phyloP scores from a whole-genome alignment of 805 yeast species.

The Barnettozyma californica region DNA sequence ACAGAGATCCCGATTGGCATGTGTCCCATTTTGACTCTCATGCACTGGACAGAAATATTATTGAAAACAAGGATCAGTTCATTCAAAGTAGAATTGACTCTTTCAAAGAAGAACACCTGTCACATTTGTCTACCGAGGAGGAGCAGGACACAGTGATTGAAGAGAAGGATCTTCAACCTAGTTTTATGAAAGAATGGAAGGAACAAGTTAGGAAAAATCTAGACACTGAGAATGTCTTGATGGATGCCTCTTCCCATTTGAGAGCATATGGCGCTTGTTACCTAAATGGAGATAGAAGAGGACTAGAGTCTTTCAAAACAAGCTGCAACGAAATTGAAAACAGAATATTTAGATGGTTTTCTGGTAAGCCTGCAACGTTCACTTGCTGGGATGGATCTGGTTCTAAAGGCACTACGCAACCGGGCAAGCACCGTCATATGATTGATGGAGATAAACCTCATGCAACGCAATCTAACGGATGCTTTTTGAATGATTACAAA shows the following conservation, averaged over 20 bases:
- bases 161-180: conserved; percentile 11
- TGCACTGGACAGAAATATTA: conserved; percentile 18
- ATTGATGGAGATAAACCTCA: conserved; percentile 1
- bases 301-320: conserved; percentile 2
- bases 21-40: conserved; percentile 17
- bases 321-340: conserved; percentile 31
- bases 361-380: conserved; percentile 31
- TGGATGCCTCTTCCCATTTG: conserved; percentile 24
- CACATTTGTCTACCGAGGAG: conserved; percentile 8
- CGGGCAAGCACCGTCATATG: conserved; percentile 7
- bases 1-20: conserved; percentile 19
- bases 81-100: conserved; percentile 12
- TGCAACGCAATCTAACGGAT: conserved; percentile 14
- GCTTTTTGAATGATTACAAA: conserved; percentile 25
- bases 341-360: conserved; percentile 36
- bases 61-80: conserved; percentile 17
- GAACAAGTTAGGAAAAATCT: neutral
- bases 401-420: conserved; percentile 13
- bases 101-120: conserved; percentile 8
- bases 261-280: conserved; percentile 27
- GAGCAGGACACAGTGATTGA: conserved; percentile 13
- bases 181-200: neutral
- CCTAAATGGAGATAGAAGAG: conserved; percentile 5
- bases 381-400: conserved; percentile 35
- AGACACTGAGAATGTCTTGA: conserved; percentile 20